Evolutionary conservation across 257 asterid genomes (phyloP).

Genomic region (Solanum raphanifolium): DNA sequence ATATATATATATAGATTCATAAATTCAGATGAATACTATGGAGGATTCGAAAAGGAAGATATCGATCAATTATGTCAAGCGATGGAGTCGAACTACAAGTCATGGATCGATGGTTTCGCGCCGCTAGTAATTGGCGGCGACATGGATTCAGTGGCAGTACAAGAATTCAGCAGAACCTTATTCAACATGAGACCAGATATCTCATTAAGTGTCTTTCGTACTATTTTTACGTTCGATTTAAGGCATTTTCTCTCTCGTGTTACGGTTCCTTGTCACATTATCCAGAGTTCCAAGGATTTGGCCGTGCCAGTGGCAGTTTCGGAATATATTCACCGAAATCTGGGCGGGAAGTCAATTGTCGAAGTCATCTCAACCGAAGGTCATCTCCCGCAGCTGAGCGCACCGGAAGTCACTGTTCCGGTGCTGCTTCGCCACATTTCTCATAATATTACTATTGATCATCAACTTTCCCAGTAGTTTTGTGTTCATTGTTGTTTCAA

Average conservation of each 20-base stretch:
- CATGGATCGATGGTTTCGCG: constrained; percentile 65
- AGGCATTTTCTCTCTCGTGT: constrained; percentile 33
- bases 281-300: constrained; percentile 63
- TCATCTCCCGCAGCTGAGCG: constrained; percentile 67
- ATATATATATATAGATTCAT: constrained; percentile 9
- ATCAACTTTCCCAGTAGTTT: not conserved
- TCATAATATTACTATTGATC: constrained; percentile 14
- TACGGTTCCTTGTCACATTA: constrained; percentile 63
- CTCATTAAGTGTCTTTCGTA: constrained; percentile 46
- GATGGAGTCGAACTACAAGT: constrained; percentile 54
- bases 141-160: constrained; percentile 64
- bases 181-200: constrained; percentile 81
- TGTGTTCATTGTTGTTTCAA: not conserved
- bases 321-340: constrained; percentile 61
- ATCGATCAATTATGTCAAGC: constrained; percentile 25
- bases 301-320: constrained; percentile 66
- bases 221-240: constrained; percentile 40
- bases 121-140: constrained; percentile 69
- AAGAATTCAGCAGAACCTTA: constrained; percentile 65
- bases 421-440: constrained; percentile 55
- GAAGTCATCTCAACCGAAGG: constrained; percentile 63
- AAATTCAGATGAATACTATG: constrained; percentile 29
- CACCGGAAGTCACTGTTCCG: constrained; percentile 49
- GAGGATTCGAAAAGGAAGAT: constrained; percentile 40
- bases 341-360: constrained; percentile 53